Evolutionary conservation across 345 rosid genomes (phyloP).

Genomic region (Viola odorata): DNA sequence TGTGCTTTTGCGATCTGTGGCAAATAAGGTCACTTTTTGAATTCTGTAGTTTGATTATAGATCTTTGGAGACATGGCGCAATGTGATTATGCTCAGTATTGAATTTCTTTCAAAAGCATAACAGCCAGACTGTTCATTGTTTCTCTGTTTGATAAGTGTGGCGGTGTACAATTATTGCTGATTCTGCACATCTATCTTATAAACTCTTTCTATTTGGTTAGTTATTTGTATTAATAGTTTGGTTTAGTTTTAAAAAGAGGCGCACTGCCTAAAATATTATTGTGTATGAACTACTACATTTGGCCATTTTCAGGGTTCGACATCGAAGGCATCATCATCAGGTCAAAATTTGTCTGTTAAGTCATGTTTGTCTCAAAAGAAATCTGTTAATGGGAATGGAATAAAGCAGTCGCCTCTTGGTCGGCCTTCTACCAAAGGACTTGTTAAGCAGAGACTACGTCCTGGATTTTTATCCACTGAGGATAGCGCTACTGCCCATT

Average conservation of each 20-base stretch:
- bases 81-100: too few relatives aligned
- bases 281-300: background rate
- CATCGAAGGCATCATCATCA: slow-evolving; percentile 36
- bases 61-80: too few relatives aligned
- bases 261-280: background rate
- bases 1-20: slow-evolving; percentile 35
- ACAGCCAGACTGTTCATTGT: background rate
- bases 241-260: background rate
- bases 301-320: slow-evolving; percentile 36
- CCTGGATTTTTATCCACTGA: slow-evolving; percentile 78
- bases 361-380: slow-evolving; percentile 38
- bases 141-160: background rate
- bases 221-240: background rate
- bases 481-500: slow-evolving; percentile 91
- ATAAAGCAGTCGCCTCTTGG: slow-evolving; percentile 45
- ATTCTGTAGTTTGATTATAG: too few relatives aligned
- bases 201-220: background rate
- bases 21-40: slow-evolving; percentile 46
- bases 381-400: slow-evolving; percentile 46
- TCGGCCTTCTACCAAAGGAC: slow-evolving; percentile 46
- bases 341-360: slow-evolving; percentile 36
- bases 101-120: too few relatives aligned
- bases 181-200: background rate
- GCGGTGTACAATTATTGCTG: background rate
- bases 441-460: slow-evolving; percentile 62